Base-by-base conservation (phyloP, 2,329 filamentous ascomycete species). In the Hypoxylon sp. region DNA sequence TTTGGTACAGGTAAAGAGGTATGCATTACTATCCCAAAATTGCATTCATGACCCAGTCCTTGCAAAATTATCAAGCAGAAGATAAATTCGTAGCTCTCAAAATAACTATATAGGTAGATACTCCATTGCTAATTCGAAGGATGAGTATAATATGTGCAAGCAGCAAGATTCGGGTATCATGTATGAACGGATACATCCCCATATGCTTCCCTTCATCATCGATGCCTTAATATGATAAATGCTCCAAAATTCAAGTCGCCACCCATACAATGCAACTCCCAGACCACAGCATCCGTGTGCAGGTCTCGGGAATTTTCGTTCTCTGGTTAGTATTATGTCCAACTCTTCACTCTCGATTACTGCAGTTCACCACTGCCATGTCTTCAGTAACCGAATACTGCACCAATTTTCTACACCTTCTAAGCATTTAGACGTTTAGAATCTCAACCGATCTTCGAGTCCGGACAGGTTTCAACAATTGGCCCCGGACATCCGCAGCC, bases 81-180 rank as follows among this genome's bases (percentile, higher is more conserved):
- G 17, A 22, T 22, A 35, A 22, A 29, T 17, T 29, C 47, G 19
- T 24, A 13, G 3, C 8, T 17, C 14, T 47, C 2, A 52, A 47
- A 47, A 58, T n/a, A 33, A 57, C 10, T 6, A 17, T 22, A 42
- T 39, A 37, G 13, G 35, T 14, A 44, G 17, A n/a, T 44, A 22
- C 19, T 22, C n/a, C n/a, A 46, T 24, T 42, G n/a, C 22, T 19
- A 13, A 50, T 5, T 50, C 24, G 11, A 50, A 50, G 42, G 19
- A 19, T 17, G 10, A 42, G 17, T 31, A 57, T 51, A 37, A 2
- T 61, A 57, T 46, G 24, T 51, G 54, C 33, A 64, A 31, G n/a
- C 42, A 51, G 24, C 29, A 31, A 59, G 13, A 66, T 60, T 57
- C 42, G 69, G 69, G 69, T 71, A 71, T 71, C 63, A 64, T 17